Percentiles rank a stretch among this genome's conserved stretches.
Evolutionary conservation across 768 basidiomycete species (phyloP).

Genomic region (Psilocybe azurescens): DNA sequence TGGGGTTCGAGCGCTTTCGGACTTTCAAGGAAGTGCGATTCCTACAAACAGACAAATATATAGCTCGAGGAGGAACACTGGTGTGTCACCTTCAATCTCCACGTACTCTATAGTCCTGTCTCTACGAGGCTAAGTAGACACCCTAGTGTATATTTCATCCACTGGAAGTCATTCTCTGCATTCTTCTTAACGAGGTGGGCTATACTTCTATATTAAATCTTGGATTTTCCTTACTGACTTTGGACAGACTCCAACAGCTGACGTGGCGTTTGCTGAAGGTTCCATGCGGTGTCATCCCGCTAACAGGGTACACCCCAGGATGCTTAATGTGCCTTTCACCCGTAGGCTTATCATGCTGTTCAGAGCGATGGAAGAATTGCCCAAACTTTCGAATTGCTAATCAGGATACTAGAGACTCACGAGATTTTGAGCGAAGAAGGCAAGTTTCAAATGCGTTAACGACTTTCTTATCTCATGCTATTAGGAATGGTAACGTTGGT

Average conservation of each 20-base stretch:
- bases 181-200: conserved; percentile 3
- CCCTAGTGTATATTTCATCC: conserved; percentile 12
- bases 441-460: neutral
- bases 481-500: no score
- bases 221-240: neutral
- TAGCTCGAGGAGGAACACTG: neutral
- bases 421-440: neutral
- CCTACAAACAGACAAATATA: neutral
- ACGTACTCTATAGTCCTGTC: neutral
- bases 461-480: no score
- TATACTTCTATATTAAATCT: neutral
- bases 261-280: conserved; percentile 7
- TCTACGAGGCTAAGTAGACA: neutral
- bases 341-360: no score
- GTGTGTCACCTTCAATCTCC: neutral
- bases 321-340: neutral
- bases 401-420: neutral
- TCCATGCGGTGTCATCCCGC: neutral
- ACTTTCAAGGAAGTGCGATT: neutral
- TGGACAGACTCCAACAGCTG: neutral
- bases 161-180: neutral
- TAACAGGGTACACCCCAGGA: neutral
- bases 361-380: neutral
- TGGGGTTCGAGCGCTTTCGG: conserved; percentile 1
- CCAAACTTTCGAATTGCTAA: neutral